Evolutionary conservation across 768 basidiomycete species (phyloP), one percentile per base, ranked within the genome.

Genomic region (Boletus vinaceobasis): DNA sequence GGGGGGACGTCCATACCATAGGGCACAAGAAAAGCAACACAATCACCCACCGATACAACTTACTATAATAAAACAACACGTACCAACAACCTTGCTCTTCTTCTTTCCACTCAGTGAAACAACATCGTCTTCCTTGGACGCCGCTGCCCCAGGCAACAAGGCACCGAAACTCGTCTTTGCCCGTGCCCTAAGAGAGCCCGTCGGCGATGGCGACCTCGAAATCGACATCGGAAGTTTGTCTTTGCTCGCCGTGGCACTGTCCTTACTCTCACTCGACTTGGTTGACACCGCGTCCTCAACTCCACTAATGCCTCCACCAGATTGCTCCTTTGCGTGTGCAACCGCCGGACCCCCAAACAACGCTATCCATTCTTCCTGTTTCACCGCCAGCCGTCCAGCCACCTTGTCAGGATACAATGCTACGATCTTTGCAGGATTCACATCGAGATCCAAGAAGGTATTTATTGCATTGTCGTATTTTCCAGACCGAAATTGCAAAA

Each of bases 401-500:
- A 98, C 81, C 13, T 77, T 76, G 35, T 88, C 84, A 0, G 92
- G 90, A 69, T 92, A 99, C 7, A 98, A 74, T 2, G 94, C 88
- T 21, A 98, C 79, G 4, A 99, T 91, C 65, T 94, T 93, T 0
- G 95, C 92, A 0, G 97, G 97, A 64, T 95, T 95, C 60, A 94
- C 77, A 60, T 98, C 88, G 39, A 96, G 84, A 39, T 88, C 83
- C 45, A 94, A 80, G 69, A 98, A 94, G 0, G 85, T 82, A 65
- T 97, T 86, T 53, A 98, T 87, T 1, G 96, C 94, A 1, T 76
- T 72, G 57, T 89, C 86, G 64, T 83, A 95, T 53, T 85, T 78
- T 8, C 79, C 80, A 8, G 76, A 72, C 4, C 81, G 79, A 71
- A 95, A 95, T 55, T 87, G 81, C 0, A 87, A 76, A 0, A 97